Base-by-base conservation (phyloP, 2,329 filamentous ascomycete species). In the Colletotrichum echinochloae region DNA sequence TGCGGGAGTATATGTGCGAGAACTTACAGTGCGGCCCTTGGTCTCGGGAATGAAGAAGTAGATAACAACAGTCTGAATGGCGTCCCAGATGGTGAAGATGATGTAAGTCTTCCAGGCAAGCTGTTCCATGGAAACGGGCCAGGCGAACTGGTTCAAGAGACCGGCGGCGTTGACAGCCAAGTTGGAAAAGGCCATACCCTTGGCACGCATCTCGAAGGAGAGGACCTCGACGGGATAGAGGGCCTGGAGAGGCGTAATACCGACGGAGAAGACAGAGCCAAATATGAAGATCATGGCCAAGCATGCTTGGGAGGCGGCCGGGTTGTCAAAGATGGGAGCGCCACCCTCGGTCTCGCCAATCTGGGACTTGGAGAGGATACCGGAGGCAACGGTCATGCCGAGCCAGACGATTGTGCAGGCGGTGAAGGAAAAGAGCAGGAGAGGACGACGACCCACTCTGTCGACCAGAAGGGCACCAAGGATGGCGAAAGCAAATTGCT, bases 231-330 rank as follows among this genome's bases (percentile, higher is more conserved):
- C 83, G 1, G 84, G 83, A 72, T 84, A 85, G 23, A 84, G 74
- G 6, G 74, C 77, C 70, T 79, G 78, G 2, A 79, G 76, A 0
- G 78, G 78, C 1, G 78, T 80, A 62, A 79, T 78, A 52, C 77
- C 78, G 60, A 88, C 77, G 1, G 84, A 85, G 78, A 84, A 89
- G 35, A 86, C 80, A 68, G 85, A 83, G 1, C 84, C 84, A 70
- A 87, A 88, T 48, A 89, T 78, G 78, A 88, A 89, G 61, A 88
- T 85, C 75, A 87, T 84, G 28, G 84, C 85, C 18, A 88, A 77
- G 8, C 83, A 81, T 0, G 84, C 85, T 51, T 83, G 82, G 28
- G 83, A 82, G 1, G 83, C 82, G 7, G 79, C 73, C 11, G 76
- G 48, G 76, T 83, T 84, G 67, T 72, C 77, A 76, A 71, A 71